These are phyloP conservation scores for Cryptococcus sp. DNA, from an alignment of 1,284 basidiomycete species.

Conservation along the genomic window DNA sequence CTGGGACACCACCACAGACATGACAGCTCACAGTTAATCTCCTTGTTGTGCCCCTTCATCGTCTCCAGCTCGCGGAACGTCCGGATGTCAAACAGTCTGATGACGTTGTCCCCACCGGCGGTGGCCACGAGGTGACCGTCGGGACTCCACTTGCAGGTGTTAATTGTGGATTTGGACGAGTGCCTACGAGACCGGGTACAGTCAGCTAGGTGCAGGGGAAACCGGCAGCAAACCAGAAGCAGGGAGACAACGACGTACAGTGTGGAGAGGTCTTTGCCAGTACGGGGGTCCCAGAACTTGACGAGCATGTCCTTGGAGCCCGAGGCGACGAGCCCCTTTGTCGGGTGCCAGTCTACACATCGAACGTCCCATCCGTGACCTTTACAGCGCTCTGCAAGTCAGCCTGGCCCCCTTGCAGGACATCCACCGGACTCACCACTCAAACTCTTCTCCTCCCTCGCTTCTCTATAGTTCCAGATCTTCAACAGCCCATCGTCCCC, in stretches of 20 bases:
- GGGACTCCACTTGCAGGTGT: constrained; percentile 86
- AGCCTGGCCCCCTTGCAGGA: neutral
- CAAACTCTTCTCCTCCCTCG: constrained; percentile 78
- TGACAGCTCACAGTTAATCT: constrained; percentile 79
- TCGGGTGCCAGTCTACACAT: constrained; percentile 97
- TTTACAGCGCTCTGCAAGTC: constrained; percentile 41
- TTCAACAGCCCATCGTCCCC: constrained; percentile 92
- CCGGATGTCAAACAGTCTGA: constrained; percentile 96
- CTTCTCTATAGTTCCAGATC: constrained; percentile 93
- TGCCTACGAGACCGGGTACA: constrained; percentile 59
- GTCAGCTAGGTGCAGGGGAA: constrained; percentile 11
- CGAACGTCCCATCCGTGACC: constrained; percentile 99
- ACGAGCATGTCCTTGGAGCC: constrained; percentile 97
- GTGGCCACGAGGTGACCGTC: constrained; percentile 91
- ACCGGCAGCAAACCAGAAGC: too few relatives aligned
- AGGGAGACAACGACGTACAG: constrained; percentile 57
- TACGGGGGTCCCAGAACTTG: constrained; percentile 98
- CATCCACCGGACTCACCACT: constrained; percentile 58
- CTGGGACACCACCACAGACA: neutral
- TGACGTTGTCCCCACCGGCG: constrained; percentile 87
- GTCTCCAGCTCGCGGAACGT: constrained; percentile 92
- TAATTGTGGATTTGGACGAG: constrained; percentile 95
- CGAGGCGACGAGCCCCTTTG: constrained; percentile 87
- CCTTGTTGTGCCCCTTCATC: constrained; percentile 92
- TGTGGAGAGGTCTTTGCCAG: constrained; percentile 79